These are phyloP conservation scores for Byssothecium circinans DNA, from an alignment of 2,329 filamentous ascomycete genomes.

Conservation along the genomic window DNA sequence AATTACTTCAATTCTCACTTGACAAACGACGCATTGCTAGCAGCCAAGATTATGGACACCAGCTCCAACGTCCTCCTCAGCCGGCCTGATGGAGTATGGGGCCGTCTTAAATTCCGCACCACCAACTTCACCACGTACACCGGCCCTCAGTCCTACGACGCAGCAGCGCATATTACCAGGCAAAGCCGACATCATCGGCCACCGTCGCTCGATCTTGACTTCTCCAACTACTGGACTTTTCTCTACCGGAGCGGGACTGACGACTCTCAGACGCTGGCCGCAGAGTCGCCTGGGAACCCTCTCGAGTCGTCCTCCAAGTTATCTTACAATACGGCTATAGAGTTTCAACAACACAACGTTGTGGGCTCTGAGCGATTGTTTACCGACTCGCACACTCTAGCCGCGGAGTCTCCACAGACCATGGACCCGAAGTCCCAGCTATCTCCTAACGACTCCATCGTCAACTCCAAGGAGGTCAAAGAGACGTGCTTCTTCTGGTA, in stretches of 20 bases:
- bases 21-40: no score
- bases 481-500: constrained; percentile 35
- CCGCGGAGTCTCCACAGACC: not conserved
- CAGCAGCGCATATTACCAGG: no score
- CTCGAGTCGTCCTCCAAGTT: no score
- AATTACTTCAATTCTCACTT: not conserved
- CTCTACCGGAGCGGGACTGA: not conserved
- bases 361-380: not conserved
- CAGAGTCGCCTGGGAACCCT: no score
- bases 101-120: constrained; percentile 28
- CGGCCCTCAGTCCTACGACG: no score
- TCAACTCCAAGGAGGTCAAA: not conserved
- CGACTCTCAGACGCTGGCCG: no score
- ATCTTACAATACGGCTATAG: no score
- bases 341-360: no score
- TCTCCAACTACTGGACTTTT: not conserved
- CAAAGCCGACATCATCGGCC: not conserved
- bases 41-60: not conserved
- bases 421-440: not conserved
- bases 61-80: constrained; percentile 11
- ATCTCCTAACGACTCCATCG: not conserved
- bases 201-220: not conserved
- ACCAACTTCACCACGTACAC: not conserved
- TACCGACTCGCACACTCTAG: not conserved
- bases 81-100: constrained; percentile 26